Percentiles rank a stretch among this genome's conserved stretches.
Evolutionary conservation across 1,284 basidiomycete species (phyloP).

Genomic region (Xerocomus cyaneibrunnescens): DNA sequence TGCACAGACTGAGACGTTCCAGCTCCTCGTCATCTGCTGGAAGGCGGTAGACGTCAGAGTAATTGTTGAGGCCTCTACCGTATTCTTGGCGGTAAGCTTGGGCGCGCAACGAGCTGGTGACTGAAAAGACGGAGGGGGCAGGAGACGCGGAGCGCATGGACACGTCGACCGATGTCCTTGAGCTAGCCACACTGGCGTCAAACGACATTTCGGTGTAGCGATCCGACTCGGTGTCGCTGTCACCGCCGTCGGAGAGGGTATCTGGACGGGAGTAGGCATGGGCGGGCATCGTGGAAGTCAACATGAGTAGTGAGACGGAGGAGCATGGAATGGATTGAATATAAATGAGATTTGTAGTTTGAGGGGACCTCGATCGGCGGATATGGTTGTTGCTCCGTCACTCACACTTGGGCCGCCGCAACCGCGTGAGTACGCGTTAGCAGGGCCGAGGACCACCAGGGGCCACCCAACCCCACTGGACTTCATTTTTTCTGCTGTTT

Average conservation of each 20-base stretch:
- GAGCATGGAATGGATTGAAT: conserved; percentile 12
- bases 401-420: conserved; percentile 23
- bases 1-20: conserved; percentile 57
- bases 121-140: conserved; percentile 62
- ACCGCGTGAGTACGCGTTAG: conserved; percentile 31
- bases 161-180: conserved; percentile 48
- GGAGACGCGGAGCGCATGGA: conserved; percentile 65
- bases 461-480: neutral
- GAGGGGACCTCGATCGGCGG: conserved; percentile 32
- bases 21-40: conserved; percentile 77
- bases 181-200: conserved; percentile 42
- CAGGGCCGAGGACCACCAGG: conserved; percentile 26
- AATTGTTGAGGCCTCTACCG: conserved; percentile 69
- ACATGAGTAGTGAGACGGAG: conserved; percentile 11
- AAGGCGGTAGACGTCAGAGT: conserved; percentile 72
- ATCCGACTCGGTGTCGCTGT: conserved; percentile 32
- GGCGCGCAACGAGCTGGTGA: conserved; percentile 61
- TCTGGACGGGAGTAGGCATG: conserved; percentile 5
- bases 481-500: neutral
- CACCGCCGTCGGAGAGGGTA: conserved; percentile 36
- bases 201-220: conserved; percentile 38
- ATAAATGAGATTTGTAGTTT: conserved; percentile 29
- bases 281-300: conserved; percentile 23
- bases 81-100: conserved; percentile 63
- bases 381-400: conserved; percentile 36